Evolutionary conservation across 2,329 filamentous ascomycete genomes (phyloP).

Genomic region (Cladophialophora exuberans): DNA sequence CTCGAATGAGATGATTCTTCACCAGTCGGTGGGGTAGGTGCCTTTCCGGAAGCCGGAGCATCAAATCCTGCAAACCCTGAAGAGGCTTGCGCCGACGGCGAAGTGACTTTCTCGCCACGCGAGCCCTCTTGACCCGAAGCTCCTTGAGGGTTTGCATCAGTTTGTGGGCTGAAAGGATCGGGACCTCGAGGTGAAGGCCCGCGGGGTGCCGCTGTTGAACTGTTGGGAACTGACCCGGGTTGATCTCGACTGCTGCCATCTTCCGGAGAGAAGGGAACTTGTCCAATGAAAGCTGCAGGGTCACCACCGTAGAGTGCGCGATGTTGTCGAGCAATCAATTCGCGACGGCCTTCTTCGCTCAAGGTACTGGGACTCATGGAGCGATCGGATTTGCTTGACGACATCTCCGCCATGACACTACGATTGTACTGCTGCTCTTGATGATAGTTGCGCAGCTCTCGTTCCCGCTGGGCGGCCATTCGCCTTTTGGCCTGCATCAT

Average conservation of each 20-base stretch:
- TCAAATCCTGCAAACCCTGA: conserved; percentile 67
- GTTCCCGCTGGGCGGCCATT: conserved; percentile 98
- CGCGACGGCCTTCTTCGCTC: conserved; percentile 94
- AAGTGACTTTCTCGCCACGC: conserved; percentile 61
- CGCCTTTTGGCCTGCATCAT: conserved; percentile 99
- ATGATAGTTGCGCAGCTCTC: conserved; percentile 98
- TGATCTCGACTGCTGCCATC: conserved; percentile 68
- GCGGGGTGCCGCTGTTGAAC: conserved; percentile 55
- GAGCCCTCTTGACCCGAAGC: conserved; percentile 23
- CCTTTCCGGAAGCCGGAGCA: conserved; percentile 71
- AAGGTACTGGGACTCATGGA: conserved; percentile 81
- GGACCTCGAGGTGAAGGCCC: conserved; percentile 80
- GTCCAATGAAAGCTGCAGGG: conserved; percentile 68
- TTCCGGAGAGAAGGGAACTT: conserved; percentile 70
- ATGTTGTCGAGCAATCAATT: conserved; percentile 93
- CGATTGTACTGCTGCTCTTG: conserved; percentile 99
- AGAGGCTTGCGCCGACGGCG: conserved; percentile 58
- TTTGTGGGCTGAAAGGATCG: conserved; percentile 62
- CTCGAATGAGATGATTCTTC: conserved; percentile 71
- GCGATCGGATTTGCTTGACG: conserved; percentile 79
- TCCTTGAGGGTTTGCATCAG: conserved; percentile 13
- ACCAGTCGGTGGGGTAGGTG: conserved; percentile 80
- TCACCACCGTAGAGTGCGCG: conserved; percentile 86
- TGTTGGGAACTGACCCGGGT: conserved; percentile 60
- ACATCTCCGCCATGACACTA: conserved; percentile 79